Evolutionary conservation across 2,329 filamentous ascomycete genomes (phyloP).

Genomic region (Penicillium sp.): DNA sequence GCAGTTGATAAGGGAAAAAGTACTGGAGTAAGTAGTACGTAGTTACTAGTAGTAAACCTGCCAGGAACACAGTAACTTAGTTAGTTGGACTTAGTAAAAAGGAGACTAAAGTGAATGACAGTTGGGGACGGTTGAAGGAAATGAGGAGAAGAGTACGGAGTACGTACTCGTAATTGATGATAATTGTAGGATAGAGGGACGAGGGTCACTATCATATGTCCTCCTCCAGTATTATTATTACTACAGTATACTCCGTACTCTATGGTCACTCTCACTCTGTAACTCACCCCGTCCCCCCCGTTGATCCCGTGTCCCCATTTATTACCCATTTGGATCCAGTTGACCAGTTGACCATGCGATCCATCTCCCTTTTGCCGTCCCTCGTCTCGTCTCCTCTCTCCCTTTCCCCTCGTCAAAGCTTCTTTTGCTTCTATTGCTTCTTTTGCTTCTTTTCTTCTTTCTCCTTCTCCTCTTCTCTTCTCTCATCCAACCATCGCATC

Average conservation of each 20-base stretch:
- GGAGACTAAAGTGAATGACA: too few species aligned
- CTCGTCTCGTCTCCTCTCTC: not conserved
- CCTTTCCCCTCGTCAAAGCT: not conserved
- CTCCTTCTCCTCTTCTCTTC: constrained; percentile 14
- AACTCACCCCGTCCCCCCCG: too few species aligned
- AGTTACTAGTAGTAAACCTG: not conserved
- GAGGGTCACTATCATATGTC: too few species aligned
- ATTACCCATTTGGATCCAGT: not conserved
- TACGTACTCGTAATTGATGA: too few species aligned
- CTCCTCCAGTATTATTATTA: too few species aligned
- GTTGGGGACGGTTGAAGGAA: not conserved
- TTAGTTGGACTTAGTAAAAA: not conserved
- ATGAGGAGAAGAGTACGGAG: not conserved
- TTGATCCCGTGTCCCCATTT: constrained; percentile 10
- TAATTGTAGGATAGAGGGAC: too few species aligned
- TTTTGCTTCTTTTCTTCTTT: constrained; percentile 6
- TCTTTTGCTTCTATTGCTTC: constrained; percentile 4
- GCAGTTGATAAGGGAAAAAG: too few species aligned
- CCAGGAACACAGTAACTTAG: too few species aligned
- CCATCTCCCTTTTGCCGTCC: constrained; percentile 1
- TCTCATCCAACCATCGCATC: constrained; percentile 10
- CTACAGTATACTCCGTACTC: too few species aligned
- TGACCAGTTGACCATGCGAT: too few species aligned
- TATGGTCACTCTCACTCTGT: too few species aligned
- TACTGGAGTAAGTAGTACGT: too few species aligned